Conservation (phyloP, 169 alveolate species). For the Plasmodium blacklocki region DNA sequence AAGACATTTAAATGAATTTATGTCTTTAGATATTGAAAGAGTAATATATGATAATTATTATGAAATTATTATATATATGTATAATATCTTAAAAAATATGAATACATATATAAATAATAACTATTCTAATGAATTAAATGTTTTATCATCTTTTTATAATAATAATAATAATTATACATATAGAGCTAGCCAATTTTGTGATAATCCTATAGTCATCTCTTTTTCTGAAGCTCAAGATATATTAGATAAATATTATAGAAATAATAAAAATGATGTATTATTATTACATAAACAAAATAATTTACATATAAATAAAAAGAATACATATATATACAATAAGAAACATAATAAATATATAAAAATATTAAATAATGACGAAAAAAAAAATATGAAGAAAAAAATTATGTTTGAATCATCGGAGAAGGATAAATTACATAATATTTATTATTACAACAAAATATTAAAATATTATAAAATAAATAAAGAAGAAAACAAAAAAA, state of each 20-base stretch:
- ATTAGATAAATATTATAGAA: conserved; percentile 2
- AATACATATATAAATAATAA: conserved; percentile 1
- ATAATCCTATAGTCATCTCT: conserved; percentile 21
- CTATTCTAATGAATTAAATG: background rate
- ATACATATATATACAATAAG: background rate
- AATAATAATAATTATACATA: background rate
- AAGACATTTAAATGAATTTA: conserved; percentile 48
- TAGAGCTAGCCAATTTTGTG: conserved; percentile 1
- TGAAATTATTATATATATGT: conserved; percentile 45
- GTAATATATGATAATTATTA: conserved; percentile 37
- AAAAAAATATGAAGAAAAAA: conserved; percentile 6
- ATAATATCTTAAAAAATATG: background rate
- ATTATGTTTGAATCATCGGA: conserved; percentile 19
- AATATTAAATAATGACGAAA: conserved; percentile 26
- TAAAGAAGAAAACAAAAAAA: background rate
- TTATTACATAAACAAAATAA: background rate
- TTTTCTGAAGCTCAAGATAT: conserved; percentile 51
- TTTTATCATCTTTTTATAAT: conserved; percentile 1
- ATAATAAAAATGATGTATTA: background rate
- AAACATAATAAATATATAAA: background rate
- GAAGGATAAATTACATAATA: conserved; percentile 14
- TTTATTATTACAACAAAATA: conserved; percentile 26
- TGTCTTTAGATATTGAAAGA: conserved; percentile 37
- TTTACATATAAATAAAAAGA: background rate
- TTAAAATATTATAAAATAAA: conserved; percentile 13